Evolutionary conservation across 2,329 filamentous ascomycete species (phyloP).

Genomic region (Claviceps maximensis): DNA sequence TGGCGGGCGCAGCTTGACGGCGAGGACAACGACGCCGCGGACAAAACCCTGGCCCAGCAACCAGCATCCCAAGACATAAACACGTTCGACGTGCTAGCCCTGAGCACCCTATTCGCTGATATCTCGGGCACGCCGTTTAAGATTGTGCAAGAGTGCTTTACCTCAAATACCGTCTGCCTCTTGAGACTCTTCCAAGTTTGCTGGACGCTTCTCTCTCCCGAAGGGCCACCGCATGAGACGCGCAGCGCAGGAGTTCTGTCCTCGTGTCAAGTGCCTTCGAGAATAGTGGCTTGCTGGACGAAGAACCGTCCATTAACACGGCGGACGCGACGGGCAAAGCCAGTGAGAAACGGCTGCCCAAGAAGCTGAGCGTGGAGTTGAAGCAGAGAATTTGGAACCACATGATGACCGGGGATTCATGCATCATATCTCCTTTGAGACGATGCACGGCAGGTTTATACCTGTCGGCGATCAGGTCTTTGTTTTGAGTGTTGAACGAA

Average conservation of each 20-base stretch:
- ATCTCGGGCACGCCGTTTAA: too few species aligned
- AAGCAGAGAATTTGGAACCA: too few species aligned
- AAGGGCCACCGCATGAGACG: background rate
- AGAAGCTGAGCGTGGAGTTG: constrained; percentile 18
- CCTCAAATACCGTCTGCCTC: constrained; percentile 19
- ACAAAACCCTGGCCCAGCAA: constrained; percentile 12
- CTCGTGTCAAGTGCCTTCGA: constrained; percentile 7
- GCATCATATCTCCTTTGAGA: constrained; percentile 6
- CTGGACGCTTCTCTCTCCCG: constrained; percentile 26
- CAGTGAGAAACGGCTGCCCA: constrained; percentile 18
- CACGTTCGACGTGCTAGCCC: too few species aligned
- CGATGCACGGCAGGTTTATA: constrained; percentile 9
- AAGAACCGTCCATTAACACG: too few species aligned
- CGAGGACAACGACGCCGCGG: constrained; percentile 20
- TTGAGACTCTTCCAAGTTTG: constrained; percentile 31
- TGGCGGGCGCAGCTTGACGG: constrained; percentile 21
- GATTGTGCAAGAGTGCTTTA: constrained; percentile 3
- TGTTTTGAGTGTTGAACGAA: too few species aligned
- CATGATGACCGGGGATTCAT: too few species aligned
- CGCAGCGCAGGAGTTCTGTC: constrained; percentile 7
- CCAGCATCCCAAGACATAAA: too few species aligned
- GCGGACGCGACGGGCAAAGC: too few species aligned
- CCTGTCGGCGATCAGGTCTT: constrained; percentile 4
- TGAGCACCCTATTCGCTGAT: too few species aligned
- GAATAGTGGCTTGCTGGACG: constrained; percentile 9